Evolutionary conservation across 352 stramenopile genomes (phyloP).

Genomic region (Blastocystis sp.): DNA sequence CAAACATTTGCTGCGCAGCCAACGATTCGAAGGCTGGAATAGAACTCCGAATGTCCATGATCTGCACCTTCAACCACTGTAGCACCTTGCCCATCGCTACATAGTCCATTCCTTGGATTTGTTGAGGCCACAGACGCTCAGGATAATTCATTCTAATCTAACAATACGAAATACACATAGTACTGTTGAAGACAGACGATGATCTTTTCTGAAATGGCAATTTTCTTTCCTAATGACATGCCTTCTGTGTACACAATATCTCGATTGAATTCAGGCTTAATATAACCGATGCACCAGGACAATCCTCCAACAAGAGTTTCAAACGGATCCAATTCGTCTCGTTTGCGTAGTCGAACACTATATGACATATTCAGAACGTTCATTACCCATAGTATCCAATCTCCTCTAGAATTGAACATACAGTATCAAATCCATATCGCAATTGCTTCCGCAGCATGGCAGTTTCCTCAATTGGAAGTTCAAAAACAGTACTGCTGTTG

Average conservation of each 20-base stretch:
- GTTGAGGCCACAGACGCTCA: constrained; percentile 5
- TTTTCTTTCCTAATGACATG: constrained; percentile 46
- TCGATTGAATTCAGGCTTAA: constrained; percentile 40
- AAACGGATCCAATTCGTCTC: constrained; percentile 51
- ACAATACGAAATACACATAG: neutral
- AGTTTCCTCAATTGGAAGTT: neutral
- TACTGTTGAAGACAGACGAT: constrained; percentile 20
- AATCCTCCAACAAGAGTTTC: constrained; percentile 32
- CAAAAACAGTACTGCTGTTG: constrained; percentile 26
- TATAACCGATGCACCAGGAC: constrained; percentile 54
- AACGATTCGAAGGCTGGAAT: constrained; percentile 34
- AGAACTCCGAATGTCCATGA: constrained; percentile 40
- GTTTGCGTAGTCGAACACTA: constrained; percentile 3
- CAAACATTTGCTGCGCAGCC: constrained; percentile 28
- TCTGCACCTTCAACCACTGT: neutral
- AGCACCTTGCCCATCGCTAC: neutral
- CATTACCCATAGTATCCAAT: constrained; percentile 50
- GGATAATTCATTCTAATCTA: constrained; percentile 48
- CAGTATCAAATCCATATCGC: neutral
- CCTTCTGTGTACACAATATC: constrained; percentile 18
- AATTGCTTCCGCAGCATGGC: neutral
- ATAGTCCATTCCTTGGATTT: constrained; percentile 57
- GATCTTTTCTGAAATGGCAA: constrained; percentile 52
- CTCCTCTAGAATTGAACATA: constrained; percentile 8
- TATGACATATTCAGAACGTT: neutral